Base-by-base conservation (phyloP, 2,329 filamentous ascomycete species). In the Stachybotrys echinatus region DNA sequence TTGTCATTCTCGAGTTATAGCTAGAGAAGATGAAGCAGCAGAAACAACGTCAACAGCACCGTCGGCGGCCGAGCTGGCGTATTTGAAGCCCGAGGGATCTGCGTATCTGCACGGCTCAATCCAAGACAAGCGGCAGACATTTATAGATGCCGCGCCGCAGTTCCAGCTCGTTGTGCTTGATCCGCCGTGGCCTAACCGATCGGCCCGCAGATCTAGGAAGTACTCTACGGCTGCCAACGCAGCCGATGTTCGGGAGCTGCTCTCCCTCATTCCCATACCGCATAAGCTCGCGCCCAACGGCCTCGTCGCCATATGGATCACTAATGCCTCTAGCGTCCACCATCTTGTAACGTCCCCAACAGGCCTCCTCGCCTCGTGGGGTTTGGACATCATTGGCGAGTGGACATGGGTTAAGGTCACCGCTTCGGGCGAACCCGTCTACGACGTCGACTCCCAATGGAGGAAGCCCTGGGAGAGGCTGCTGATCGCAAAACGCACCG, bases 321-420 rank as follows among this genome's bases (percentile, higher is more conserved):
- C 89, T 46, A 92, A 92, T 66, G 88, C 84, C 54, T 67, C 76
- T 2, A 73, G 80, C 20, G 72, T 83, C 3, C 66, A 79, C 20
- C 75, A 81, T 5, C 67, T 90, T 12, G 63, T 84, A 48, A 73
- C 68, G 0, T 71, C 74, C 0, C 64, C 70, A 2, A 56, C 56
- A 2, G 84, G 84, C 2, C 55, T 92, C 2, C 86, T 92, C 55
- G 74, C 78, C 6, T 66, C 72, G 31, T 90, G 86, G 86, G 84
- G 81, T 21, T 68, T 92, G 0, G 75, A 84, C 47, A 61, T 81
- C 12, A 72, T 81, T 0, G 80, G 84, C 45, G 86, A 92, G 62
- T 92, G 88, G 88, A 75, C 83, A 2, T 94, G 88, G 88, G 65
- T 92, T 45, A 94, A 94, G 65, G 76, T 87, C 12, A 89, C 88